These are phyloP conservation scores for Globomyces pollinis-pini DNA, from an alignment of 192 early-diverging fungal genomes.

Conservation along the genomic window DNA sequence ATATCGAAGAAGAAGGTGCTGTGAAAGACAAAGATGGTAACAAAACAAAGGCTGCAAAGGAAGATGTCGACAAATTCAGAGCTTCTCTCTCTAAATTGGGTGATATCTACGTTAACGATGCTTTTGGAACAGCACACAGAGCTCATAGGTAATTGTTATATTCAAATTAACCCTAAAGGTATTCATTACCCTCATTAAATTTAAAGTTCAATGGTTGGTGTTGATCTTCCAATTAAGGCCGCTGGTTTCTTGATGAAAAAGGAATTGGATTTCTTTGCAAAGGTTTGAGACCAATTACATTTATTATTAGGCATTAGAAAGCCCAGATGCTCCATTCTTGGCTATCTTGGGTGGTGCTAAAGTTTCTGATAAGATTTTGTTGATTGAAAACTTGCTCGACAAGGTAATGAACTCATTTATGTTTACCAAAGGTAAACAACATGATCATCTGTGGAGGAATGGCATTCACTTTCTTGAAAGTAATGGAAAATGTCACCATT, in stretches of 20 bases:
- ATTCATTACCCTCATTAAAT: background rate
- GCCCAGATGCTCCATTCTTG: constrained; percentile 85
- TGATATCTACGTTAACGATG: constrained; percentile 97
- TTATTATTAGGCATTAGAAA: constrained; percentile 91
- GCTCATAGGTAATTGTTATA: constrained; percentile 70
- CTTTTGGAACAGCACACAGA: constrained; percentile 98
- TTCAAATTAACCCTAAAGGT: too few relatives aligned
- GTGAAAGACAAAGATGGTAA: constrained; percentile 83
- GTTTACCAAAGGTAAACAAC: constrained; percentile 10
- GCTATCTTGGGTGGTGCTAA: constrained; percentile 97
- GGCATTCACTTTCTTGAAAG: constrained; percentile 98
- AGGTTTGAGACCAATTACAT: too few relatives aligned
- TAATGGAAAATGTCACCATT: constrained; percentile 77
- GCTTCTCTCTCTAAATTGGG: constrained; percentile 86
- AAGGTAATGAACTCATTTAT: constrained; percentile 65
- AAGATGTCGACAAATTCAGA: constrained; percentile 79
- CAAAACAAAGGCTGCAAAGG: constrained; percentile 80
- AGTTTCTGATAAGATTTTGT: constrained; percentile 97
- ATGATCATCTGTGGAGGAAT: constrained; percentile 78
- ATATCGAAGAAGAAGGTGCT: constrained; percentile 96
- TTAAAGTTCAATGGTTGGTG: constrained; percentile 94
- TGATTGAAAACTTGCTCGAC: constrained; percentile 96
- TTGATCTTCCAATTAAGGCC: constrained; percentile 79
- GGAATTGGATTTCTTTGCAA: constrained; percentile 97
- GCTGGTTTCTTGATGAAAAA: constrained; percentile 98